Evolutionary conservation across 1,139 yeast species (phyloP).

Genomic region (Saccharomyces hybrid): DNA sequence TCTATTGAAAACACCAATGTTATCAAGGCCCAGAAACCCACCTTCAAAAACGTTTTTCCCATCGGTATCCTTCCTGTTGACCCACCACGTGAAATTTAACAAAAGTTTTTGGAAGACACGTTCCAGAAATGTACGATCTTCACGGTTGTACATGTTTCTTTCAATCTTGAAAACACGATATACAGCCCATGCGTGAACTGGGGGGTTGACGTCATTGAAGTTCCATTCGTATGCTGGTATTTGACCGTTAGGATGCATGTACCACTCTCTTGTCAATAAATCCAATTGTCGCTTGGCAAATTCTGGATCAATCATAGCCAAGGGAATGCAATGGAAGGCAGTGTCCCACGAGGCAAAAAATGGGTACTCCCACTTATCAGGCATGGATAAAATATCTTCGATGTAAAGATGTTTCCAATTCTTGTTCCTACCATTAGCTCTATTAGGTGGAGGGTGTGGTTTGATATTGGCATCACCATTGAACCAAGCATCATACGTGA

Average conservation of each 20-base stretch:
- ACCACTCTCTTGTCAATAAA: constrained; percentile 88
- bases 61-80: constrained; percentile 79
- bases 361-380: constrained; percentile 96
- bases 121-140: constrained; percentile 80
- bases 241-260: constrained; percentile 98
- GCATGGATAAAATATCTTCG: constrained; percentile 82
- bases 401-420: constrained; percentile 89
- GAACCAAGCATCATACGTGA: constrained; percentile 82
- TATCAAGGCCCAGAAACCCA: constrained; percentile 89
- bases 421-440: constrained; percentile 77
- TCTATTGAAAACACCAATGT: constrained; percentile 88
- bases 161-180: constrained; percentile 86
- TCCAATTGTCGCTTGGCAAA: constrained; percentile 89
- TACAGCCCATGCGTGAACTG: constrained; percentile 97
- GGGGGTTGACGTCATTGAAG: constrained; percentile 91
- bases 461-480: constrained; percentile 76
- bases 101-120: constrained; percentile 85
- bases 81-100: constrained; percentile 97
- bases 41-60: constrained; percentile 94
- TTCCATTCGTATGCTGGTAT: constrained; percentile 98
- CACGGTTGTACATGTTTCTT: constrained; percentile 74
- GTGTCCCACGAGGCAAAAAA: constrained; percentile 98
- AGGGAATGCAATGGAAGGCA: constrained; percentile 90
- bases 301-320: constrained; percentile 91
- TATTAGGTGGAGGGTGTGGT: constrained; percentile 65